Evolutionary conservation across 768 basidiomycete genomes (phyloP), one percentile per base, ranked within the genome.

Genomic region (Mycena venus): DNA sequence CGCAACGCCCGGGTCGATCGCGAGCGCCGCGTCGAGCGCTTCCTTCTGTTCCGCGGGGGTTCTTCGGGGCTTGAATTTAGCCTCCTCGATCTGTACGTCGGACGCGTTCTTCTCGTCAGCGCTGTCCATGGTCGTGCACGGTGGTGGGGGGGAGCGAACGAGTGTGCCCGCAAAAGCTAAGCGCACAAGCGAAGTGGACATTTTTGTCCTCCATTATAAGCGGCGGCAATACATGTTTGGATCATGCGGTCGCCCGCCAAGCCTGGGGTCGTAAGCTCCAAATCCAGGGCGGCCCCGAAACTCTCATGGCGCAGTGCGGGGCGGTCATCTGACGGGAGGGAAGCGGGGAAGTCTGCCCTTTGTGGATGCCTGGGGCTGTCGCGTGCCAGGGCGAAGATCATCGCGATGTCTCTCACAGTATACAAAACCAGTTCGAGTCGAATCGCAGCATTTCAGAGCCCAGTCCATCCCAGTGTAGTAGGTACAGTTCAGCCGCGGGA

Each of bases 1-100:
- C 36, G 74, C 74, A 11, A 87, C 84, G 19, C 88, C 88, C 44
- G 87, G 86, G 78, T 89, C 88, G 12, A 86, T 75, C 65, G 82
- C 81, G 42, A 86, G 74, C 23, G 87, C 88, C 31, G 81, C 84
- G 31, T 83, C 79, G 40, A 89, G 80, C 25, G 84, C 86, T 11
- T 77, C 75, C 73, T 86, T 85, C 72, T 83, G 83, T 75, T 88
- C 88, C 73, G 81, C 75, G 0, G 86, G 86, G 12, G 85, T 85
- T 79, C 76, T 80, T 12, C 76, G 78, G 19, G n/a, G 51, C 19
- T 56, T 59, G 51, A 49, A 36, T 25, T 69, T 73, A 32, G 27
- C 60, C 6, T 51, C 61, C 31, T 70, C 65, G 27, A 72, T 72
- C 23, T 74, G 67, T 12, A 78, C 71, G 47, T 79, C 74, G 21